Base-by-base conservation (phyloP, 1,139 yeast species). In the Kurtzmaniella quercitrusa region DNA sequence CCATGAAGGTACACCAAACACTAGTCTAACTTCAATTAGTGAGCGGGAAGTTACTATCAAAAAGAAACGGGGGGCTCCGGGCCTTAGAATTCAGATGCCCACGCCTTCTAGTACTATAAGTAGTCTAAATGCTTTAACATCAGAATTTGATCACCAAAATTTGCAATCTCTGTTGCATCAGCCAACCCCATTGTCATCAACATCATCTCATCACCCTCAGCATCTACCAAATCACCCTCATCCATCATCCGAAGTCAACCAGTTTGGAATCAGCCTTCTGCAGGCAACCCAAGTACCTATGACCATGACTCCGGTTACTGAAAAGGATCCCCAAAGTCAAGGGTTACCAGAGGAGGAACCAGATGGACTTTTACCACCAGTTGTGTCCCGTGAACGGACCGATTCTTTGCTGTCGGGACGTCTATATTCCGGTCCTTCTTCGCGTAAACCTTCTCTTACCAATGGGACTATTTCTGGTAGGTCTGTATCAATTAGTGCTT, bases 301-400 rank as follows among this genome's bases (percentile, higher is more conserved):
- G 53, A 75, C 87, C 0, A 85, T 85, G 94, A 85, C 94, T 0
- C 94, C 93, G 0, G 81, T 85, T 1, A 74, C 86, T 1, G 94
- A 85, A 53, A 81, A 73, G 52, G 78, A 63, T 33, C 50, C 18
- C 6, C 10, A 14, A 14, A 6, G 6, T 3, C 16, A 14, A 17
- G 10, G 14, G 6, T 14, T 31, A 6, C 7, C 16, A 3, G 36
- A 31, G 18, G 18, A 14, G 18, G 36, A 16, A 4, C 4, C 36
- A 12, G 36, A 31, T 14, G 36, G 16, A 6, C 16, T 16, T 16
- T 14, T 31, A 5, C 14, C 36, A 17, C 18, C 36, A 3, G 10
- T 31, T 8, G 18, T 12, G 15, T 5, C 42, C 7, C 37, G 43
- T 17, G 46, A 43, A 3, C 25, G 46, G 3, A 25, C 46, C 11